phyloP scores from a whole-genome alignment of 2,329 filamentous ascomycete species.

The Diplodia mutila region DNA sequence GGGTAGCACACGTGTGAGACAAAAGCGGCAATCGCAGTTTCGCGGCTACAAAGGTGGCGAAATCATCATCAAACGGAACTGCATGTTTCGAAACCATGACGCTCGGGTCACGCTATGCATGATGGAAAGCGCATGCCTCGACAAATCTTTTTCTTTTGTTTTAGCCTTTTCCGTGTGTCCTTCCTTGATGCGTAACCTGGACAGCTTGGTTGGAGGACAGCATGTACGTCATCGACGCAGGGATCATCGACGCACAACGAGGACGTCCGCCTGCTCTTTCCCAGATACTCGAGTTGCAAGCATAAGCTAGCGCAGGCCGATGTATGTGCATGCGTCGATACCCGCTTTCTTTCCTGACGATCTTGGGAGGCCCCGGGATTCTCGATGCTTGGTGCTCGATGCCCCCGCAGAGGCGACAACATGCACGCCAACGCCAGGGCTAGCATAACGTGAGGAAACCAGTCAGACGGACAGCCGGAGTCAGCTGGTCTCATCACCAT shows the following conservation, averaged over 20 bases:
- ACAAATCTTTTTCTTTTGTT: neutral
- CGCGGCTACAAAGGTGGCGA: neutral
- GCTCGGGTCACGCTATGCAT: neutral
- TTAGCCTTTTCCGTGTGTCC: neutral
- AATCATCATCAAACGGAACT: slow-evolving; percentile 12
- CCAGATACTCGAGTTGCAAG: neutral
- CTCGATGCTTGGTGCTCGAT: neutral
- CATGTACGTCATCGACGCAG: slow-evolving; percentile 3
- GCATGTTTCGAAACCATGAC: neutral
- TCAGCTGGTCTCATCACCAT: neutral
- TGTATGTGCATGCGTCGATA: neutral
- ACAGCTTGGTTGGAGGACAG: neutral
- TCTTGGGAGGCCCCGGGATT: neutral
- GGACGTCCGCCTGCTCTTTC: neutral
- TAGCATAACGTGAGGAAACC: neutral
- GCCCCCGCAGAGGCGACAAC: neutral
- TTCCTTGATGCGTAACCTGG: neutral
- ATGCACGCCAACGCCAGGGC: neutral
- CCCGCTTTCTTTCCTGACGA: neutral
- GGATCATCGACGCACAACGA: slow-evolving; percentile 9
- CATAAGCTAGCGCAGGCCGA: neutral
- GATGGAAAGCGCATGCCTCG: too few species aligned
- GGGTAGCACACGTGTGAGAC: neutral
- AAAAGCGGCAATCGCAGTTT: neutral
- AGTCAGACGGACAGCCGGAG: neutral